Percentiles rank a stretch among this genome's conserved stretches.
Evolutionary conservation across 257 asterid species (phyloP).

Genomic region (Echites panduratus): DNA sequence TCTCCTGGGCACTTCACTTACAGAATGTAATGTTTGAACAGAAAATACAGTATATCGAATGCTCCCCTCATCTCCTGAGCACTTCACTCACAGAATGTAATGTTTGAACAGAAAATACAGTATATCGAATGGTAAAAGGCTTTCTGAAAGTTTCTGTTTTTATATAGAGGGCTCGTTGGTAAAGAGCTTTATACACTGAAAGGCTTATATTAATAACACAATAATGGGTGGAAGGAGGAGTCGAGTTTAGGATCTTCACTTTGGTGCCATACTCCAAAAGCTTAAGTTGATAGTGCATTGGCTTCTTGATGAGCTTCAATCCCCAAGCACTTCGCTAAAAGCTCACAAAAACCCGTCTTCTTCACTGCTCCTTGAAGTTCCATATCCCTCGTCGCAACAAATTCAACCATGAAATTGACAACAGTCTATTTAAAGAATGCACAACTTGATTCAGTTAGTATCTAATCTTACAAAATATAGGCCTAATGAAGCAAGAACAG

Average conservation of each 20-base stretch:
- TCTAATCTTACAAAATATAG: not conserved
- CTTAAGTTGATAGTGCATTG: too few relatives aligned
- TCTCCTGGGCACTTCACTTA: too few relatives aligned
- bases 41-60: too few relatives aligned
- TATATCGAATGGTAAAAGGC: not conserved
- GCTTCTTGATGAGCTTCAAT: constrained; percentile 4
- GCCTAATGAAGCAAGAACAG: not conserved
- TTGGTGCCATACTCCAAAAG: too few relatives aligned
- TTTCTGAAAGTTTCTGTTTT: not conserved
- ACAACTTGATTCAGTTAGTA: constrained; percentile 12
- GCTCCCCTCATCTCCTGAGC: too few relatives aligned
- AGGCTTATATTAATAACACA: not conserved
- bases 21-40: too few relatives aligned
- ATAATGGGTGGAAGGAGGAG: not conserved
- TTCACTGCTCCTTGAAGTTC: constrained; percentile 25
- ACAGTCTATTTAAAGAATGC: constrained; percentile 37
- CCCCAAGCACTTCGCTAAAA: constrained; percentile 46
- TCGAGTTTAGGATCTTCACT: not conserved
- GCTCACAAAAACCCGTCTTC: constrained; percentile 37
- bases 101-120: too few relatives aligned
- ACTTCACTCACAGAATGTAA: too few relatives aligned
- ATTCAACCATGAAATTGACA: constrained; percentile 59
- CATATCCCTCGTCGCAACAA: constrained; percentile 36
- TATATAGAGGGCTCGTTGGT: not conserved
- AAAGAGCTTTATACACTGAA: not conserved